Evolutionary conservation across 1,284 basidiomycete genomes (phyloP), one percentile per base, ranked within the genome.

Genomic region (Sphagnurus paluster): DNA sequence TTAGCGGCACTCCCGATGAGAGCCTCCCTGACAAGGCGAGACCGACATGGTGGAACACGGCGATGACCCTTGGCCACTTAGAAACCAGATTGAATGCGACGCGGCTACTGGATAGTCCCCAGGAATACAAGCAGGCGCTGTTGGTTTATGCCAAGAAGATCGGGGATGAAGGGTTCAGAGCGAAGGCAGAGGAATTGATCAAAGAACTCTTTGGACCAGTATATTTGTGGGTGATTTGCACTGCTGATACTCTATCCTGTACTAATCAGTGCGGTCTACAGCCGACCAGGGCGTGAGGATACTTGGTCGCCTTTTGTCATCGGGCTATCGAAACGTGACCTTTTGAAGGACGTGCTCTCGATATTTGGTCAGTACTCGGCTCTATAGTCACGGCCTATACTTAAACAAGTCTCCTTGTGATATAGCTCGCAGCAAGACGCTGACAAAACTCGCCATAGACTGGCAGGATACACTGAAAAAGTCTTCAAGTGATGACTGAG

Each of bases 151-250:
- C 90, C 39, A 87, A 82, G 70, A 84, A 80, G 66, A 74, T 97
- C 37, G 90, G 84, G 26, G 88, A 95, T 55, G 91, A 94, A 62
- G 90, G 87, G 0, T 92, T 93, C 64, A 73, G 81, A 50, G 85
- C 73, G 23, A 91, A 93, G 60, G 93, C 84, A 7, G 92, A 94
- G 63, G 94, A 96, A 64, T 66, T 98, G 43, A 78, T 94, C 39
- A 84, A 78, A 62, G 93, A 95, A 52, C 71, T 97, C 29, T 84
- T 90, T 58, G 94, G 93, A 6, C 93, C 93, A 0, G 68, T 93
- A 36, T 93, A 90, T 66, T 87, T 84, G 90, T 90, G 55, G 25
- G 45, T 50, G 21, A 33, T 28, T 11, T 41, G 17, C 13, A 40
- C 38, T 13, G 39, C 34, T 5, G 25, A 19, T 32, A 28, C 25